A percentile compares a stretch with the other conserved stretches of the same genome.
Conservation (phyloP, 768 basidiomycete species). For the Harrya chromipes region DNA sequence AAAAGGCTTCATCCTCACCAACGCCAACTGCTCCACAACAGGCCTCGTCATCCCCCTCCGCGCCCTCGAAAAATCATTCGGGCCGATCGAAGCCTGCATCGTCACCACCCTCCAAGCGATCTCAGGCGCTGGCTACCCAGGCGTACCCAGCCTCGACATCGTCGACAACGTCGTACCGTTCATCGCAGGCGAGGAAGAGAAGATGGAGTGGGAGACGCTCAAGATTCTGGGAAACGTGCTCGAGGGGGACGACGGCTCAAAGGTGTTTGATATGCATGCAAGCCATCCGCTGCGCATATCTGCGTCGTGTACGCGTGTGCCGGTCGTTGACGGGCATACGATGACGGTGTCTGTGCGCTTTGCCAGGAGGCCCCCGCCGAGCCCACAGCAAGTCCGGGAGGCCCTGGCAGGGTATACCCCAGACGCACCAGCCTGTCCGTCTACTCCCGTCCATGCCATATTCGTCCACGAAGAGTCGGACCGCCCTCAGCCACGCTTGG, state of each 20-base stretch:
- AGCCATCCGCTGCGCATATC: slow-evolving; percentile 82
- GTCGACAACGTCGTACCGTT: slow-evolving; percentile 95
- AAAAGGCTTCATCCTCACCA: slow-evolving; percentile 94
- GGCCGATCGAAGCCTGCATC: slow-evolving; percentile 87
- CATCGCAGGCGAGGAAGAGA: slow-evolving; percentile 93
- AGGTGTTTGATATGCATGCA: slow-evolving; percentile 82
- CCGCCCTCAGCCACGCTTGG: slow-evolving; percentile 90
- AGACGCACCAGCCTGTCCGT: slow-evolving; percentile 78
- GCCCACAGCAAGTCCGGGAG: slow-evolving; percentile 82
- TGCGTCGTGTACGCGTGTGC: slow-evolving; percentile 91
- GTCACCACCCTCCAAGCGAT: slow-evolving; percentile 98
- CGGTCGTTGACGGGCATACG: slow-evolving; percentile 94
- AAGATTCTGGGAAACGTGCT: slow-evolving; percentile 91
- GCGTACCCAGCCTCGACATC: slow-evolving; percentile 85
- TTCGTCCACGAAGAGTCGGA: slow-evolving; percentile 92
- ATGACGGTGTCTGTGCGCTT: slow-evolving; percentile 90
- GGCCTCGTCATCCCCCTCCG: slow-evolving; percentile 88
- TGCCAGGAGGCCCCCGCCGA: slow-evolving; percentile 72
- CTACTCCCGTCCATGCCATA: slow-evolving; percentile 80
- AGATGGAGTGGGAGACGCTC: slow-evolving; percentile 98
- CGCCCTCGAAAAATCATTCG: slow-evolving; percentile 87
- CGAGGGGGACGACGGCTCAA: slow-evolving; percentile 50
- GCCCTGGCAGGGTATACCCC: slow-evolving; percentile 73
- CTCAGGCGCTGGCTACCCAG: slow-evolving; percentile 97
- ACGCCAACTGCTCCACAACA: slow-evolving; percentile 98